Conservation (phyloP, 2,329 filamentous ascomycete genomes). For the Alternaria sp. region DNA sequence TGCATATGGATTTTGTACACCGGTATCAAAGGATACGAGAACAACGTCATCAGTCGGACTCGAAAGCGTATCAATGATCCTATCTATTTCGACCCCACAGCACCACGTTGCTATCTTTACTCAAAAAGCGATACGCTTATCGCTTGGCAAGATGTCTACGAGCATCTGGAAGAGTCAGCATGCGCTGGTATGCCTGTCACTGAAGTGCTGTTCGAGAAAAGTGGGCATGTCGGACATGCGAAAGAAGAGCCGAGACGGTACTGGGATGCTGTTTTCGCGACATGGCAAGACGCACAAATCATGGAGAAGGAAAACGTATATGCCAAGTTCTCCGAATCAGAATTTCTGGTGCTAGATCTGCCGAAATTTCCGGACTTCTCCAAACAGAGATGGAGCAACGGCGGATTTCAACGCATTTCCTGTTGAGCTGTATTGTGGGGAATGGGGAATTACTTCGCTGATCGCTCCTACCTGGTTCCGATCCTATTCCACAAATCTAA, state of each 20-base stretch:
- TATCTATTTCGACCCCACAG: slow-evolving; percentile 21
- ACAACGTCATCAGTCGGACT: slow-evolving; percentile 28
- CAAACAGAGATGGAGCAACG: background rate
- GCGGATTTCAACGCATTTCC: background rate
- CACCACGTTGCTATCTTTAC: slow-evolving; percentile 61
- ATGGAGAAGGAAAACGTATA: background rate
- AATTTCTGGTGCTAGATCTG: background rate
- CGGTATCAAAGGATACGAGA: slow-evolving; percentile 24
- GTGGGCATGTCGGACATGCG: slow-evolving; percentile 66
- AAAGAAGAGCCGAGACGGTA: slow-evolving; percentile 61
- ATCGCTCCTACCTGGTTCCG: background rate
- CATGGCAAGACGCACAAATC: slow-evolving; percentile 17
- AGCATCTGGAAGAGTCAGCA: slow-evolving; percentile 55
- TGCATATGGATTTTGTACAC: slow-evolving; percentile 25
- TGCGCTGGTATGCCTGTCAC: slow-evolving; percentile 55
- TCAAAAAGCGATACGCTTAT: slow-evolving; percentile 64
- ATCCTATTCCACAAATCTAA: background rate
- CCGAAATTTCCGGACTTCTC: background rate
- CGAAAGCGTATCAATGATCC: slow-evolving; percentile 20
- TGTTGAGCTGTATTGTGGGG: background rate
- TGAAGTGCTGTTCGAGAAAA: slow-evolving; percentile 61
- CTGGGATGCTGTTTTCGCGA: slow-evolving; percentile 52
- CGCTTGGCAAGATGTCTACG: slow-evolving; percentile 59
- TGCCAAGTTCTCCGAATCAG: background rate
- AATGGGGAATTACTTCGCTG: background rate